These are phyloP conservation scores for Schoenoplectus tabernaemontani DNA, from an alignment of 202 grass and related monocot species.

Conservation along the genomic window DNA sequence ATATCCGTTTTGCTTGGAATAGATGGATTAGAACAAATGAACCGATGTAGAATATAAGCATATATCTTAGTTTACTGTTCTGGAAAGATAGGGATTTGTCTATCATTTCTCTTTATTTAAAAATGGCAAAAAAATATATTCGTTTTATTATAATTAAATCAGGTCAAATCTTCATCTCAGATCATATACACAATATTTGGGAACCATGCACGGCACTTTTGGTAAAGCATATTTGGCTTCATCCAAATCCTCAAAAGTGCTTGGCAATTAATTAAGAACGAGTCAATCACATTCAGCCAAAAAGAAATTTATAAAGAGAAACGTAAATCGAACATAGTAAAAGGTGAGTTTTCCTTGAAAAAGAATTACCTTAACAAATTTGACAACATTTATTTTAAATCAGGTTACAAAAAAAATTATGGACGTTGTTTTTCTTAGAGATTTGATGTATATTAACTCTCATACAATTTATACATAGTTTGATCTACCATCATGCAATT, in stretches of 20 bases:
- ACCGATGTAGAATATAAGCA: background rate
- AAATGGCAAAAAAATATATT: background rate
- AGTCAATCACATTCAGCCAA: background rate
- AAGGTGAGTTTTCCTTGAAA: no score
- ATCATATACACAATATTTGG: background rate
- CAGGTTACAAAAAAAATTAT: no score
- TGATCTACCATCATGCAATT: no score
- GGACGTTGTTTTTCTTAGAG: no score
- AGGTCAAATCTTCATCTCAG: background rate
- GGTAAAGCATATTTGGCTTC: background rate
- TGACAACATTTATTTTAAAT: no score
- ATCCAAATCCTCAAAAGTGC: background rate
- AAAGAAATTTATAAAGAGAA: background rate
- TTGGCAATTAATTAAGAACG: background rate
- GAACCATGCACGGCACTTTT: background rate
- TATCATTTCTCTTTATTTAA: background rate
- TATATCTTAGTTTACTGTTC: background rate
- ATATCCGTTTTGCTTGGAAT: slow-evolving; percentile 24
- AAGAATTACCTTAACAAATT: no score
- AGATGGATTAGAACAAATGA: slow-evolving; percentile 18
- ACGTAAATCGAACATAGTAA: background rate
- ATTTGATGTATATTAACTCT: no score
- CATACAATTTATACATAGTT: no score
- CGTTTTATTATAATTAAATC: background rate
- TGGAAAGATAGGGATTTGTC: background rate